Percentiles rank a stretch among this genome's conserved stretches.
Evolutionary conservation across 2,329 filamentous ascomycete species (phyloP).

Genomic region (Lomentospora prolificans): DNA sequence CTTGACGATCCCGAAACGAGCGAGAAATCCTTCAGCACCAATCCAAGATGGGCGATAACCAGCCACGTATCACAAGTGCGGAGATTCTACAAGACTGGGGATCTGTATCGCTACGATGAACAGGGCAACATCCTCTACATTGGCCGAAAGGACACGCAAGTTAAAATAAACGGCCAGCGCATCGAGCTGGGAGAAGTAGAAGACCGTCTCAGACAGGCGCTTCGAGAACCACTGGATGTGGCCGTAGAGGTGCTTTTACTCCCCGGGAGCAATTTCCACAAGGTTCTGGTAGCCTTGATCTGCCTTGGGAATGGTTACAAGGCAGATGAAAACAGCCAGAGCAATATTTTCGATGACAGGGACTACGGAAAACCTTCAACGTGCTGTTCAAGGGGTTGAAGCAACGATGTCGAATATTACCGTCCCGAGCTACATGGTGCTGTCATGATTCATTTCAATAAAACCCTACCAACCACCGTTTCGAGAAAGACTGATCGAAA

Average conservation of each 20-base stretch:
- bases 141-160: slow-evolving; percentile 55
- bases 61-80: not conserved
- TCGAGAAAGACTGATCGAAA: not conserved
- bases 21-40: not conserved
- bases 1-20: not conserved
- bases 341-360: too few species aligned
- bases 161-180: slow-evolving; percentile 56
- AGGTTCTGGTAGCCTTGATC: too few species aligned
- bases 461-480: not conserved
- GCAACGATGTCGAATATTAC: slow-evolving; percentile 13
- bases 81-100: slow-evolving; percentile 20
- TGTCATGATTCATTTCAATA: slow-evolving; percentile 32
- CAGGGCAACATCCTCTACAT: slow-evolving; percentile 30
- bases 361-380: slow-evolving; percentile 22
- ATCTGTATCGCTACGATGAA: slow-evolving; percentile 14
- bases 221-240: too few species aligned
- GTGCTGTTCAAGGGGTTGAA: slow-evolving; percentile 7
- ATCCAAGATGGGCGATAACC: not conserved
- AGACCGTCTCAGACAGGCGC: slow-evolving; percentile 33
- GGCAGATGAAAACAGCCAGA: too few species aligned
- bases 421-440: slow-evolving; percentile 37
- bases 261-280: too few species aligned
- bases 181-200: slow-evolving; percentile 51
- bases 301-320: too few species aligned
- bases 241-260: too few species aligned